phyloP scores from a whole-genome alignment of 108 stramenopile species.

The Nannochloropsis salina region DNA sequence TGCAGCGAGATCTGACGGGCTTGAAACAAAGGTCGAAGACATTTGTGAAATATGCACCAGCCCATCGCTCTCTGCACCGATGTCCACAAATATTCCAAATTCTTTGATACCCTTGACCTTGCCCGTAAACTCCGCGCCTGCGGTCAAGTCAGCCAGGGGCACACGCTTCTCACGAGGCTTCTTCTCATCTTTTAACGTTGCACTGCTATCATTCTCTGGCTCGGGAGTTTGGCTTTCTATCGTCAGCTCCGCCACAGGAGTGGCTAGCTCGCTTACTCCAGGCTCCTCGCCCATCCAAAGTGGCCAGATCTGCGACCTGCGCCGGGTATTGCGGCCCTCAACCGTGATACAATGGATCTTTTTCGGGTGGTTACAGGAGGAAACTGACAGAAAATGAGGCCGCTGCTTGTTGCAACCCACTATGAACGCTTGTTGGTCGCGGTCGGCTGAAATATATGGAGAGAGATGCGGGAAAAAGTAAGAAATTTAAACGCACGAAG shows the following conservation, averaged over 20 bases:
- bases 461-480: neutral
- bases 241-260: neutral
- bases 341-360: neutral
- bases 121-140: conserved; percentile 25
- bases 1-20: neutral
- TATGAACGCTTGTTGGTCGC: neutral
- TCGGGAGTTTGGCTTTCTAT: neutral
- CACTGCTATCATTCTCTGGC: neutral
- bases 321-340: neutral
- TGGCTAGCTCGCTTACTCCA: neutral
- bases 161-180: neutral
- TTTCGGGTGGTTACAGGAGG: neutral
- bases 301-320: neutral
- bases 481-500: too few relatives aligned
- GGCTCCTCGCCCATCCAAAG: neutral
- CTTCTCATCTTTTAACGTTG: neutral
- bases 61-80: conserved; percentile 23
- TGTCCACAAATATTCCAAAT: conserved; percentile 24
- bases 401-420: neutral
- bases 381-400: neutral
- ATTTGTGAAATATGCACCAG: conserved; percentile 27
- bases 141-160: neutral
- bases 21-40: neutral
- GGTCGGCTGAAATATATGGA: neutral
- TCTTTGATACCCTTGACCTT: conserved; percentile 12